These are phyloP conservation scores for Ceratocystis ficicola DNA, from an alignment of 2,329 filamentous ascomycete genomes.

Conservation along the genomic window DNA sequence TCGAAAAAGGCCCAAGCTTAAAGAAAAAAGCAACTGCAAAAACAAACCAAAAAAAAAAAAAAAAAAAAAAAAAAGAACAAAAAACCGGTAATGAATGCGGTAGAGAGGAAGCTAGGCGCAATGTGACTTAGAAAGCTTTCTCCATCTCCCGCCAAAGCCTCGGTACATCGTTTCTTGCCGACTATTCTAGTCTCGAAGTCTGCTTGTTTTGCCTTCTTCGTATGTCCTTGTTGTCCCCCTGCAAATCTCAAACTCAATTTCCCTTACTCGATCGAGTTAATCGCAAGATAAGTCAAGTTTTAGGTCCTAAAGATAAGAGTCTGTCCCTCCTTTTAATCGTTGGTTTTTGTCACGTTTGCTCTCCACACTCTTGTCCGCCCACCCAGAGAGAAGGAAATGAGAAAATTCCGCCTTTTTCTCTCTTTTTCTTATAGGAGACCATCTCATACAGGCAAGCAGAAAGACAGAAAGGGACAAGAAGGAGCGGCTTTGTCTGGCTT, in stretches of 20 bases:
- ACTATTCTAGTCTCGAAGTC: background rate
- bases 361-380: background rate
- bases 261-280: slow-evolving; percentile 3
- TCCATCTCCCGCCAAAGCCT: no score
- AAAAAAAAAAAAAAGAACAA: no score
- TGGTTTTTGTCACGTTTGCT: background rate
- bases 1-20: no score
- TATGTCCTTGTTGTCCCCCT: background rate
- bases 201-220: background rate
- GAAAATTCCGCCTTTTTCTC: background rate
- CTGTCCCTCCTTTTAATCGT: background rate
- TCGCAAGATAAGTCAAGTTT: background rate
- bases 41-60: no score
- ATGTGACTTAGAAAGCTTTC: no score
- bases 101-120: no score
- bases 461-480: background rate
- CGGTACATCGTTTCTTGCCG: no score
- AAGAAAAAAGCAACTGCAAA: no score
- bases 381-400: background rate
- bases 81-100: no score
- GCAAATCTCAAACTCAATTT: background rate
- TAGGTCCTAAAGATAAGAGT: background rate
- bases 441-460: background rate
- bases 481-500: background rate
- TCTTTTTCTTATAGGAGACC: background rate